Evolutionary conservation across 257 asterid species (phyloP), one percentile per base, ranked within the genome.

Genomic region (Anisodus acutangulus): DNA sequence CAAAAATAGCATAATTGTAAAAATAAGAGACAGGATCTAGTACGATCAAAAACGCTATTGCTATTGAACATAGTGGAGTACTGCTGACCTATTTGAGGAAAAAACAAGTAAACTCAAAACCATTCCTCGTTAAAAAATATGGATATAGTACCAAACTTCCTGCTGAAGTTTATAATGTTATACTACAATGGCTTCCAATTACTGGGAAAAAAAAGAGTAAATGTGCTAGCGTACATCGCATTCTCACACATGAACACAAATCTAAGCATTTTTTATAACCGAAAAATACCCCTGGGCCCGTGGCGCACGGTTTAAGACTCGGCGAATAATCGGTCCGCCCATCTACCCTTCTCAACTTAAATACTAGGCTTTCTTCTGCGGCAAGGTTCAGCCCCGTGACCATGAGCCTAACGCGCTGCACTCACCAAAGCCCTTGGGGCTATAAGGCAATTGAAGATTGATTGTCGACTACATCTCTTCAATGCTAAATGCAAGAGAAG

Each of bases 101-200:
- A 41, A 41, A 9, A 62, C 4, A 41, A 69, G 35, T 41, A 6
- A 26, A 31, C 5, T 43, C 10, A 16, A 11, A 64, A 64, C 17
- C 9, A 64, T 64, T 26, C 70, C 19, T 19, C 22, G 2, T 9
- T 19, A 4, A 70, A n/a, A 70, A 8, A 49, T 41, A 43, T 12
- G 8, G 39, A 31, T 64, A 26, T 64, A n/a, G 6, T 26, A 64
- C 70, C 31, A 64, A 22, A 9, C 3, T 64, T 70, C 55, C 55
- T 63, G 22, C 57, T 43, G 35, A 2, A 43, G 4, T 43, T 43
- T 43, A 43, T 43, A 17, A n/a, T 43, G 79, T 8, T 41, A 5
- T 70, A 70, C 49, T 70, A 70, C 35, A 70, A 70, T 70, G 53
- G 35, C 31, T 59, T 59, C 16, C 66, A 17, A 59, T 59, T 59